Evolutionary conservation across 768 basidiomycete genomes (phyloP), one percentile per base, ranked within the genome.

Genomic region (Dacryopinax spathularia): DNA sequence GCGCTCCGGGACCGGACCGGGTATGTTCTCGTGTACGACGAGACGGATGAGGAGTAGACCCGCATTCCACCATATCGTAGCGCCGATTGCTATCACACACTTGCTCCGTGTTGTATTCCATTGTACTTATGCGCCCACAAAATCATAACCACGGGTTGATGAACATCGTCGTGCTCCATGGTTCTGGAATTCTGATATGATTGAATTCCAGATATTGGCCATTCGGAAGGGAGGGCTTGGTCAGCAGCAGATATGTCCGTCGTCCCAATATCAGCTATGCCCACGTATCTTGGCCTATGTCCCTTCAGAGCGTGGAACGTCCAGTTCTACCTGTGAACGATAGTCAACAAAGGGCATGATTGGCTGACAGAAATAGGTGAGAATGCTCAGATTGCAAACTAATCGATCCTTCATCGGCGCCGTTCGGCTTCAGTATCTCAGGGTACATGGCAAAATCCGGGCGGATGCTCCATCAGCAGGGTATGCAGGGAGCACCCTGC

Each of bases 311-410:
- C n/a, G n/a, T n/a, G n/a, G n/a, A n/a, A n/a, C n/a, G n/a, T n/a
- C n/a, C n/a, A n/a, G n/a, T n/a, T n/a, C n/a, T n/a, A n/a, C n/a
- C n/a, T n/a, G n/a, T n/a, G n/a, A n/a, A n/a, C n/a, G n/a, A n/a
- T n/a, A n/a, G n/a, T n/a, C n/a, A n/a, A n/a, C n/a, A n/a, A n/a
- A n/a, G n/a, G n/a, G n/a, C n/a, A n/a, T n/a, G n/a, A n/a, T n/a
- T n/a, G n/a, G n/a, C n/a, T n/a, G n/a, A n/a, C n/a, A n/a, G n/a
- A n/a, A n/a, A n/a, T n/a, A n/a, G n/a, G n/a, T n/a, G n/a, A n/a
- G n/a, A n/a, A n/a, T 29, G 48, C 48, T 56, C 48, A 56, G 48
- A 29, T 56, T 56, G 48, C 48, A 56, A 56, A 56, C 48, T 56
- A 56, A 56, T 31, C 22, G 25, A 20, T 9, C 48, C 48, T 18